phyloP scores from a whole-genome alignment of 257 asterid genomes.

The Fraxinus quadrangulata region DNA sequence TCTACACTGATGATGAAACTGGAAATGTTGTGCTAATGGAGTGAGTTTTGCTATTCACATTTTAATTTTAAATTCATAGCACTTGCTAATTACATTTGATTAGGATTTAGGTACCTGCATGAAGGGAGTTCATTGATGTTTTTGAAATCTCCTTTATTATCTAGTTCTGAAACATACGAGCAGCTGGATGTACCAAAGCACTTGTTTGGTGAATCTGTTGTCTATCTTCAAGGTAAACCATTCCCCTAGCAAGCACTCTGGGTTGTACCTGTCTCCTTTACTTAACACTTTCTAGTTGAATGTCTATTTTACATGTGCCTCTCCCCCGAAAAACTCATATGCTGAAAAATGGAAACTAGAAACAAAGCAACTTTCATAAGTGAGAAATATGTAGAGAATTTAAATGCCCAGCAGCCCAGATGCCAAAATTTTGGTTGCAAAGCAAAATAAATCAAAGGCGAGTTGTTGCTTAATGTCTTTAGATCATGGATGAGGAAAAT shows the following conservation, averaged over 20 bases:
- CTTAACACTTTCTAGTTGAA: background rate
- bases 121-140: slow-evolving; percentile 18
- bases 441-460: background rate
- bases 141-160: slow-evolving; percentile 18
- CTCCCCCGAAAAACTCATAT: background rate
- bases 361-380: background rate
- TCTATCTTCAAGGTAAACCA: slow-evolving; percentile 78
- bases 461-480: background rate
- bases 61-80: slow-evolving; percentile 6
- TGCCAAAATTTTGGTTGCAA: background rate
- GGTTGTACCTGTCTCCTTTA: background rate
- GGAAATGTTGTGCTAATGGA: slow-evolving; percentile 83
- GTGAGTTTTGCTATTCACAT: slow-evolving; percentile 47
- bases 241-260: slow-evolving; percentile 10
- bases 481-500: background rate
- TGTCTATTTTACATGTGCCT: slow-evolving; percentile 7
- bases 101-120: background rate
- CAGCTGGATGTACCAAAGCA: slow-evolving; percentile 84
- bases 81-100: slow-evolving; percentile 17
- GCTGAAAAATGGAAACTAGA: background rate
- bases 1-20: slow-evolving; percentile 82
- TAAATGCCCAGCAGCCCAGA: background rate
- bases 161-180: slow-evolving; percentile 63
- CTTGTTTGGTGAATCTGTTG: slow-evolving; percentile 84
- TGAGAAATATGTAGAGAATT: background rate